phyloP scores from a whole-genome alignment of 768 basidiomycete species.

The Porphyrellus cyaneotinctus region DNA sequence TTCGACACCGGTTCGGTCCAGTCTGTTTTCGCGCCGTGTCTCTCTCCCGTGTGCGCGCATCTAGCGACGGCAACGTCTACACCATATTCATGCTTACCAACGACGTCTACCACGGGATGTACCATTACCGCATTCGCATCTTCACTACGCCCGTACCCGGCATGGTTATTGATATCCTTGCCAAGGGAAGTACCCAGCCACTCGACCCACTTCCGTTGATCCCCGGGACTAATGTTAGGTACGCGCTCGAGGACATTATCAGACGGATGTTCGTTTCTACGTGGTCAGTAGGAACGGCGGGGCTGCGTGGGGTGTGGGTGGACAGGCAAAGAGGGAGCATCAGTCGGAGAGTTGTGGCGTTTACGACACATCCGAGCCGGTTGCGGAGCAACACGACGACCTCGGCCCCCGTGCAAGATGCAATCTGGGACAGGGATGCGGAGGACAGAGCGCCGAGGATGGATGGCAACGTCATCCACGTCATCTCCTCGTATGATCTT shows the following conservation, averaged over 20 bases:
- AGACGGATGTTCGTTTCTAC: conserved; percentile 11
- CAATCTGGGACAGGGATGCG: neutral
- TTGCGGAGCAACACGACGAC: neutral
- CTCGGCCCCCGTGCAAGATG: neutral
- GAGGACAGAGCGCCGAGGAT: conserved; percentile 1
- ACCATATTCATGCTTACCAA: conserved; percentile 41
- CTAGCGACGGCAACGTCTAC: conserved; percentile 39
- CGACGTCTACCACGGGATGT: conserved; percentile 45
- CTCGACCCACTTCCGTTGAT: neutral
- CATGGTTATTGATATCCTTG: conserved; percentile 41
- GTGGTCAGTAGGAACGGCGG: conserved; percentile 18
- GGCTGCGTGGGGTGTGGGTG: conserved; percentile 26
- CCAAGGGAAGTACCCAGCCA: neutral
- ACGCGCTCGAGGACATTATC: neutral
- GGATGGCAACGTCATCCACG: conserved; percentile 12
- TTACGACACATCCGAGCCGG: conserved; percentile 14
- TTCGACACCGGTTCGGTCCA: conserved; percentile 22
- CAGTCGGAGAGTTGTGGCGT: conserved; percentile 21
- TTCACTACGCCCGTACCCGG: conserved; percentile 23
- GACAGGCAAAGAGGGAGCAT: conserved; percentile 15
- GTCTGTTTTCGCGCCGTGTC: conserved; percentile 38
- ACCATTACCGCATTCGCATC: conserved; percentile 42
- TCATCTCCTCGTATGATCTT: conserved; percentile 27
- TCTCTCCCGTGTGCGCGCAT: conserved; percentile 39
- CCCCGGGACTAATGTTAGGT: neutral